A percentile compares a stretch with the other conserved stretches of the same genome.
Conservation (phyloP, 371 early-diverging fungal genomes). For the Mortierella sp. region DNA sequence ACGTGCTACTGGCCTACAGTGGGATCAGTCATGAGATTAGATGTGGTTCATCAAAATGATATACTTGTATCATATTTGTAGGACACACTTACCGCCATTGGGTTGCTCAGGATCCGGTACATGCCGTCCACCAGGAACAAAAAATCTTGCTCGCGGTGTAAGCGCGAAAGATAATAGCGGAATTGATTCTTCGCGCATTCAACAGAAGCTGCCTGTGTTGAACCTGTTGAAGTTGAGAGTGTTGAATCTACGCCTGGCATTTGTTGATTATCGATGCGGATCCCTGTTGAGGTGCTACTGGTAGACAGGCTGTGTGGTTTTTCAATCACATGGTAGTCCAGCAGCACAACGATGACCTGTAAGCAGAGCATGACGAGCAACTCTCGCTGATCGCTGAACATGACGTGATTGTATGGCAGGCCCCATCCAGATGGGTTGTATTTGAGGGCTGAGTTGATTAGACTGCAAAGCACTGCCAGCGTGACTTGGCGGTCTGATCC, state of each 20-base stretch:
- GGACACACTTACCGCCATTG: slow-evolving; percentile 68
- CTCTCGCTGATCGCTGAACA: slow-evolving; percentile 77
- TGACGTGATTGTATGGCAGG: slow-evolving; percentile 86
- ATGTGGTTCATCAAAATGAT: too few relatives aligned
- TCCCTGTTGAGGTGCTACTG: not conserved
- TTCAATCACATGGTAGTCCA: slow-evolving; percentile 71
- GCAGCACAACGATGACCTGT: slow-evolving; percentile 73
- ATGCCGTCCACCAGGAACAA: slow-evolving; percentile 78
- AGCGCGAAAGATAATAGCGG: slow-evolving; percentile 75
- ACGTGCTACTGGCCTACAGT: slow-evolving; percentile 73
- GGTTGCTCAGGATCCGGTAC: slow-evolving; percentile 79
- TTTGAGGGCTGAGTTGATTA: slow-evolving; percentile 81
- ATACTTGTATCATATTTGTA: too few relatives aligned
- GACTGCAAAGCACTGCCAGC: slow-evolving; percentile 80
- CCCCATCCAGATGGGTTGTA: slow-evolving; percentile 89
- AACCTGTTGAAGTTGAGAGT: not conserved
- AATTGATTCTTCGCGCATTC: slow-evolving; percentile 72
- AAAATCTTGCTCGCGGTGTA: slow-evolving; percentile 85
- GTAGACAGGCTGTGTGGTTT: not conserved
- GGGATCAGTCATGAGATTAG: not conserved
- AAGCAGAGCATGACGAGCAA: slow-evolving; percentile 75
- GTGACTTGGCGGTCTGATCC: slow-evolving; percentile 80
- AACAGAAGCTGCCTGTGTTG: not conserved
- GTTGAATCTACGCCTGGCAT: slow-evolving; percentile 4
- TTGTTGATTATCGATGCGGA: slow-evolving; percentile 8